These are phyloP conservation scores for Eudorina sp. DNA, from an alignment of 139 green algal genomes.

Conservation along the genomic window DNA sequence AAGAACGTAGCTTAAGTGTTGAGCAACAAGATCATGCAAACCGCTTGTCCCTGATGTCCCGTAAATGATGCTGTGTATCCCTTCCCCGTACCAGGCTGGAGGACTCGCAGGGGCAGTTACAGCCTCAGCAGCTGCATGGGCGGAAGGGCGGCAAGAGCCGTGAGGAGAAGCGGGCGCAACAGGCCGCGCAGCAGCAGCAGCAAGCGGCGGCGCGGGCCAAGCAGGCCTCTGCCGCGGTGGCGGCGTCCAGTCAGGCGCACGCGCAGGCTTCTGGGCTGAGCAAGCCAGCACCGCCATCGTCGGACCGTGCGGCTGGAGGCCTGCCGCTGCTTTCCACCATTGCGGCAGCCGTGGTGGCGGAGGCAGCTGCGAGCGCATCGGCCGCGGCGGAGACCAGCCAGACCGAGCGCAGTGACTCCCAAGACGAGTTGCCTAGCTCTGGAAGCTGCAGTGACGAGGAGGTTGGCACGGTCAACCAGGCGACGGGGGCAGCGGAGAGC, in stretches of 20 bases:
- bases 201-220: conserved; percentile 40
- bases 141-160: conserved; percentile 8
- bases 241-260: background rate
- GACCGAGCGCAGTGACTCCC: background rate
- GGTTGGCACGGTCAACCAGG: conserved; percentile 52
- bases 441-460: conserved; percentile 38
- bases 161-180: conserved; percentile 35
- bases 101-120: conserved; percentile 10
- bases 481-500: conserved; percentile 16
- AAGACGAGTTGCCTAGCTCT: background rate
- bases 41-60: no score
- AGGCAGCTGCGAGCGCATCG: background rate
- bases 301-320: background rate
- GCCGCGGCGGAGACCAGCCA: background rate
- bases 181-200: conserved; percentile 10
- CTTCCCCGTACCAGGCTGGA: conserved; percentile 31
- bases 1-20: no score
- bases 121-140: conserved; percentile 5
- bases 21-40: no score
- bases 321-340: conserved; percentile 2
- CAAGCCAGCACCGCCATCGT: background rate
- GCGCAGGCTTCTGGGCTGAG: background rate
- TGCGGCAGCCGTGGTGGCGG: background rate
- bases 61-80: no score
- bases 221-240: background rate